Evolutionary conservation across 2,329 filamentous ascomycete genomes (phyloP).

Genomic region (Fusarium paranaense): DNA sequence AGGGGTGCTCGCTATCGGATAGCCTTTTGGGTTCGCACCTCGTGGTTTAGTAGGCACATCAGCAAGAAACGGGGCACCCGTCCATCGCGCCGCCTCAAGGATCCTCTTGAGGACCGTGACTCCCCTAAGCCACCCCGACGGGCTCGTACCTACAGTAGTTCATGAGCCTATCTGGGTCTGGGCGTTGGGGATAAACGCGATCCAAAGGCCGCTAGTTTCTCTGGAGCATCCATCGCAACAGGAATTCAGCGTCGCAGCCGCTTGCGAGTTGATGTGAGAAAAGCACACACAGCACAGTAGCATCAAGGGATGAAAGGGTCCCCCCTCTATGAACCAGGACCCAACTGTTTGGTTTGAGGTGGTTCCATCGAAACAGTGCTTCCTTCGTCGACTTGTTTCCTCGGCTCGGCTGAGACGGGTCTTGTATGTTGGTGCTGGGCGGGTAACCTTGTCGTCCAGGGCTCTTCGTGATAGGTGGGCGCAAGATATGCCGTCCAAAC

Average conservation of each 20-base stretch:
- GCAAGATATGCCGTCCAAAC: constrained; percentile 44
- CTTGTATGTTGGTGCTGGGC: constrained; percentile 19
- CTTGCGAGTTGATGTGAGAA: not conserved
- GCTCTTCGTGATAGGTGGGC: constrained; percentile 44
- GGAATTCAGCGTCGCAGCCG: not conserved
- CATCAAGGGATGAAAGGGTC: not conserved
- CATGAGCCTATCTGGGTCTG: constrained; percentile 24
- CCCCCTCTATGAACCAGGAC: constrained; percentile 4
- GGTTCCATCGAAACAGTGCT: constrained; percentile 45
- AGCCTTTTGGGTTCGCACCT: constrained; percentile 18
- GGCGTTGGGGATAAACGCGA: constrained; percentile 20
- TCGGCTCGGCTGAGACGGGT: constrained; percentile 28
- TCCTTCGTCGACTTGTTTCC: constrained; percentile 12
- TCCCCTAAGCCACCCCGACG: constrained; percentile 31
- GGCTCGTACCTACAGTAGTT: constrained; percentile 17
- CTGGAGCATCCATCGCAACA: not conserved
- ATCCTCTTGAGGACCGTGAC: constrained; percentile 35
- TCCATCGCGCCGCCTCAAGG: constrained; percentile 22
- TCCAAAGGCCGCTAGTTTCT: constrained; percentile 2
- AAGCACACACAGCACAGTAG: not conserved
- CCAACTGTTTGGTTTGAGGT: constrained; percentile 48
- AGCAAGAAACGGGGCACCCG: not conserved
- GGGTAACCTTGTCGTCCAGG: constrained; percentile 27
- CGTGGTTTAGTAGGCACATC: constrained; percentile 12
- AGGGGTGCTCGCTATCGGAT: constrained; percentile 28